phyloP scores from a whole-genome alignment of 257 asterid species.

The Craterostigma plantagineum region DNA sequence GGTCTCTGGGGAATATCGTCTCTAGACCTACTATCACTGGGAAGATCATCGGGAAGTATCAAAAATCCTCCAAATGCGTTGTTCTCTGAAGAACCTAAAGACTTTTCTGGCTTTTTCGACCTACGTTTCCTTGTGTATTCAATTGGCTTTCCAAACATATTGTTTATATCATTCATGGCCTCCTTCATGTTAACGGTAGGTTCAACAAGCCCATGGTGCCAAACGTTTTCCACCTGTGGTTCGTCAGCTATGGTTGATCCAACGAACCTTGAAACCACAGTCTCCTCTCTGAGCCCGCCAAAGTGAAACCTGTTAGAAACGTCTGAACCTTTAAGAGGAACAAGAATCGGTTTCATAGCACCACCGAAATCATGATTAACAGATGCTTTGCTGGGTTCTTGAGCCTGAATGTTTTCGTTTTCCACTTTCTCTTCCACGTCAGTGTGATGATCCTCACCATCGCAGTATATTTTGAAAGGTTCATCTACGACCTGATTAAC shows the following conservation, averaged over 20 bases:
- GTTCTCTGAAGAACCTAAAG: conserved; percentile 10
- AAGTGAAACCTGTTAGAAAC: conserved; percentile 26
- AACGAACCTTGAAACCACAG: conserved; percentile 60
- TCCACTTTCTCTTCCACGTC: conserved; percentile 16
- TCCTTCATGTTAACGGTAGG: conserved; percentile 85
- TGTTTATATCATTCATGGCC: conserved; percentile 88
- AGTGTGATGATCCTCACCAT: conserved; percentile 32
- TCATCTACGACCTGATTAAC: conserved; percentile 22
- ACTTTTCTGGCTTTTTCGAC: conserved; percentile 30
- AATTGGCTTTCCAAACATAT: conserved; percentile 89
- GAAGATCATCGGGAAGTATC: conserved; percentile 42
- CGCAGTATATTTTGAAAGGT: conserved; percentile 50
- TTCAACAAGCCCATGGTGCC: conserved; percentile 92
- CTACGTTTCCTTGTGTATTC: conserved; percentile 66
- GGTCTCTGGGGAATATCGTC: conserved; percentile 7
- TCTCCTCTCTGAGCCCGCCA: conserved; percentile 48
- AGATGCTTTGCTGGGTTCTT: conserved; percentile 7
- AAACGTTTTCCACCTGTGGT: conserved; percentile 71
- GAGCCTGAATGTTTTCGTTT: conserved; percentile 11
- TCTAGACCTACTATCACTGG: conserved; percentile 8
- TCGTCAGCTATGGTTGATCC: conserved; percentile 80
- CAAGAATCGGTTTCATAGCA: conserved; percentile 27
- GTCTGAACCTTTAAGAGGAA: conserved; percentile 19
- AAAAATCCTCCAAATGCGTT: conserved; percentile 21
- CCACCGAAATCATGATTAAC: conserved; percentile 20